A percentile compares a stretch with the other conserved stretches of the same genome.
phyloP scores from a whole-genome alignment of 257 asterid genomes.

The Fraxinus excelsior region DNA sequence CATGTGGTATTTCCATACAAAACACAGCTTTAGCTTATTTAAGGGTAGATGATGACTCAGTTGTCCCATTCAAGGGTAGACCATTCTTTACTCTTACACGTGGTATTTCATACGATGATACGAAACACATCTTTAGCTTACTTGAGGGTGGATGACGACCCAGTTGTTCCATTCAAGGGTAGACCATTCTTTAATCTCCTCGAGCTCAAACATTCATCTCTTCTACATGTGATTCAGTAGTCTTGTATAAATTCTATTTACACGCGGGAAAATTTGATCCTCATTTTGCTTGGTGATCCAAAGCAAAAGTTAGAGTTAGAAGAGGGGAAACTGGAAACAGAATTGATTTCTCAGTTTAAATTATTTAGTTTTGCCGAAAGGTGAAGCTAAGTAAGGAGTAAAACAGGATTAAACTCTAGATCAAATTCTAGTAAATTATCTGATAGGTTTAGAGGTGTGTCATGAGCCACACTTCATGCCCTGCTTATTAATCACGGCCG shows the following conservation, averaged over 20 bases:
- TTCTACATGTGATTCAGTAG: background rate
- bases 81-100: slow-evolving; percentile 16
- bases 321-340: background rate
- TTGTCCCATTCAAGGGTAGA: background rate
- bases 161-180: background rate
- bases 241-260: slow-evolving; percentile 5
- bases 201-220: background rate
- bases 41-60: slow-evolving; percentile 9
- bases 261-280: background rate
- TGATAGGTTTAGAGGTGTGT: background rate
- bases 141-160: slow-evolving; percentile 1
- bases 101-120: too few relatives aligned
- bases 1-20: background rate
- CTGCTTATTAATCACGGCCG: background rate
- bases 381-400: background rate
- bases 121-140: background rate
- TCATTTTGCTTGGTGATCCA: background rate
- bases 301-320: background rate
- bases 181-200: slow-evolving; percentile 8
- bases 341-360: background rate
- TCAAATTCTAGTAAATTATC: slow-evolving; percentile 8
- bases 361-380: slow-evolving; percentile 1
- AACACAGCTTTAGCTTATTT: background rate
- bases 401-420: background rate
- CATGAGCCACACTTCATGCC: background rate